These are phyloP conservation scores for Zasmidium angulare DNA, from an alignment of 2,329 filamentous ascomycete species.

Conservation along the genomic window DNA sequence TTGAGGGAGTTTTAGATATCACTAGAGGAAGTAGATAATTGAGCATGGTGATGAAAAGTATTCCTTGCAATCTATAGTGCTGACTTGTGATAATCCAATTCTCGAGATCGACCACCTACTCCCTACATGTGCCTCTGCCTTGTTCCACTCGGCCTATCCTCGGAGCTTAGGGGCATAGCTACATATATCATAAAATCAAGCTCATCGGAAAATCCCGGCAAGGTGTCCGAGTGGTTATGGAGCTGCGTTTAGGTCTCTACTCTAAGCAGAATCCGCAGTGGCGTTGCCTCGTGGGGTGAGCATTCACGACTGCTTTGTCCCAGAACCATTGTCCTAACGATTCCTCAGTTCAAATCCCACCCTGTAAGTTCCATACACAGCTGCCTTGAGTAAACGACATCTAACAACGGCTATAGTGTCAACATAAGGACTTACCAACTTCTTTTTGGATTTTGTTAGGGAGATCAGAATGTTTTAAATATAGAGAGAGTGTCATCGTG, in stretches of 20 bases:
- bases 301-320: neutral
- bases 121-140: neutral
- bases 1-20: conserved; percentile 17
- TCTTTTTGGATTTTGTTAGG: too few species aligned
- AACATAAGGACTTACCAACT: too few species aligned
- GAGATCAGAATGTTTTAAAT: too few species aligned
- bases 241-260: conserved; percentile 22
- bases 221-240: conserved; percentile 28
- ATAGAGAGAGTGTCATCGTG: too few species aligned
- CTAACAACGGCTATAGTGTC: too few species aligned
- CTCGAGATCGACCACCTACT: too few species aligned
- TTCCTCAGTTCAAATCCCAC: conserved; percentile 33
- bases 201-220: conserved; percentile 6
- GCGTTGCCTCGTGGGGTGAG: conserved; percentile 2
- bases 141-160: neutral
- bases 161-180: neutral
- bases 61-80: too few species aligned
- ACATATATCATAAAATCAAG: neutral
- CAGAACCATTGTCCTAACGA: conserved; percentile 6
- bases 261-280: conserved; percentile 18
- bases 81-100: too few species aligned
- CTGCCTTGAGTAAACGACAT: too few species aligned
- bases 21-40: neutral
- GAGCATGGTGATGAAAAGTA: too few species aligned
- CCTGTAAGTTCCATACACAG: too few species aligned